Evolutionary conservation across 2,329 filamentous ascomycete genomes (phyloP), one percentile per base, ranked within the genome.

Genomic region (Calonectria pseudoturangicola): DNA sequence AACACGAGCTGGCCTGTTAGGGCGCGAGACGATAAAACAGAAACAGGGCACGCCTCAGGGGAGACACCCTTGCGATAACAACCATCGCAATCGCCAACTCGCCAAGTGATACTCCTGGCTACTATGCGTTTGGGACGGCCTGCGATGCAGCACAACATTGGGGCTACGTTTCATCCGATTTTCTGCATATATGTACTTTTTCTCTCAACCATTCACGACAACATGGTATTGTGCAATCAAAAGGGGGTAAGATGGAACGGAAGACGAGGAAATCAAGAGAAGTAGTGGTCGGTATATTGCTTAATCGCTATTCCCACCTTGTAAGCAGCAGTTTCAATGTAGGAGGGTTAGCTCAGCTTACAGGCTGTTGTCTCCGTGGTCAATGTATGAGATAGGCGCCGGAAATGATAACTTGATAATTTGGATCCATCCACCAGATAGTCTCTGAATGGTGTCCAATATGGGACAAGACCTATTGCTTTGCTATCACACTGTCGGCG

Each of bases 81-180:
- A 30, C 12, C n/a, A 27, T 41, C 36, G 43, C 21, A 33, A 21
- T 27, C 39, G 12, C 28, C 21, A 36, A 39, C 16, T 30, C 43
- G 51, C 47, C 25, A 33, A 41, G 27, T 43, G 47, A 28, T 47
- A 63, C 27, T n/a, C 25, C 48, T 64, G 28, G 41, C 48, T n/a
- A 33, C 63, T 47, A 63, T 39, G 51, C 18, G 39, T 62, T n/a
- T 68, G 63, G 63, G 15, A 67, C 62, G 39, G 60, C 63, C 28
- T n/a, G 39, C 43, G 43, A 27, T 64, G 18, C 21, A 56, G 41
- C 50, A 66, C 39, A 50, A 69, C 47, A 64, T 68, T 41, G 63
- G 54, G 21, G 43, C 50, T 78, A 73, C 77, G 84, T 85, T 86
- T 86, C 84, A 85, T 76, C 76, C 77, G 71, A 65, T 66, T 66